Evolutionary conservation across 805 yeast species (phyloP).

Genomic region (Scheffersomyces spartinae): DNA sequence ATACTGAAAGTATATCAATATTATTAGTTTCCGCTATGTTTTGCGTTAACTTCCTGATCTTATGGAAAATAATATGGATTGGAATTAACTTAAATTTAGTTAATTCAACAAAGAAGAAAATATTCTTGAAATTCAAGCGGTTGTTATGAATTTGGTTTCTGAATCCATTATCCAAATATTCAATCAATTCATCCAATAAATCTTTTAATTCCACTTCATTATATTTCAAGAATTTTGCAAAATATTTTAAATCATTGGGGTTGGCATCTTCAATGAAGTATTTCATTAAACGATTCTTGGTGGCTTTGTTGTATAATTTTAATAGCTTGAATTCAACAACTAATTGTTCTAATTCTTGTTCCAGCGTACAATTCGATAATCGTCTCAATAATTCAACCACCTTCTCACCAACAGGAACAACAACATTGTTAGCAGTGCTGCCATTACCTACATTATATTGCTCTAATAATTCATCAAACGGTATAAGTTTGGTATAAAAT

Average conservation of each 20-base stretch:
- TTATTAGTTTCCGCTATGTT: constrained; percentile 42
- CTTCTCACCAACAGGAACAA: constrained; percentile 22
- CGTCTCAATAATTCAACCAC: constrained; percentile 31
- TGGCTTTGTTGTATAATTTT: constrained; percentile 61
- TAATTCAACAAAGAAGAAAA: constrained; percentile 61
- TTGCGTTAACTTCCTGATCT: constrained; percentile 48
- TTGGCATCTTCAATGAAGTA: constrained; percentile 41
- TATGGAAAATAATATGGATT: constrained; percentile 59
- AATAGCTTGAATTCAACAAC: constrained; percentile 36
- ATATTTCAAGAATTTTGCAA: constrained; percentile 60
- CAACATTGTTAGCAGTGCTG: constrained; percentile 6
- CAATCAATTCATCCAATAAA: constrained; percentile 40
- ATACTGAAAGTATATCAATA: constrained; percentile 55
- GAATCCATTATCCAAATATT: constrained; percentile 45
- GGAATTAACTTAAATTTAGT: constrained; percentile 70
- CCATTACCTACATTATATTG: constrained; percentile 1
- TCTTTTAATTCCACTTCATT: constrained; percentile 38
- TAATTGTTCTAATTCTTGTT: constrained; percentile 38
- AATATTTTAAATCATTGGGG: constrained; percentile 34
- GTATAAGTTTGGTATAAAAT: constrained; percentile 52
- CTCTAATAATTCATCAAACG: constrained; percentile 10
- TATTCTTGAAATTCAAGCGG: constrained; percentile 40
- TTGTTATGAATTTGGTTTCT: constrained; percentile 47
- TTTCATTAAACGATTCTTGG: constrained; percentile 46
- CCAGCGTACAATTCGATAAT: constrained; percentile 32